Base-by-base conservation (phyloP, 495 filamentous ascomycete genomes). In the Annulohypoxylon maeteangense region DNA sequence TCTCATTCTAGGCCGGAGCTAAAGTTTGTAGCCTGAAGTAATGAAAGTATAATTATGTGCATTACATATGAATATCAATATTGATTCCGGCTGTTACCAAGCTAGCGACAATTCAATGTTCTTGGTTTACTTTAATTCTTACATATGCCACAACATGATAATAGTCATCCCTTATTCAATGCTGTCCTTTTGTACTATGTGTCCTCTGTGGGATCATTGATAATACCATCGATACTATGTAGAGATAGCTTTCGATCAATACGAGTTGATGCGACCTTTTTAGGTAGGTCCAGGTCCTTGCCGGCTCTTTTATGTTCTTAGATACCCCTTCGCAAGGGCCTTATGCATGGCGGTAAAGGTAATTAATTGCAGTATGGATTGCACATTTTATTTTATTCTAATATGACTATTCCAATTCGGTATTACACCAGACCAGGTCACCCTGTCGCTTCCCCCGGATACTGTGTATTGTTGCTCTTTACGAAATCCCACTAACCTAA, bases 281-380 rank as follows among this genome's bases (percentile, higher is more conserved):
- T 57, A 59, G 63, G 68, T 67, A 71, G 63, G 62, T 44, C 40
- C 40, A 44, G 40, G 40, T 71, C 63, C 62, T 71, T 63, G 51
- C 51, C 44, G 31, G 58, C 12, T 63, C 48, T 53, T 53, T 34
- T 40, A 38, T 60, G 38, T 42, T 40, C 0, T 34, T 34, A 32
- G 10, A 42, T n/a, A 44, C 54, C 32, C 38, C 38, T 34, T n/a
- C 50, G 29, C 59, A 47, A 51, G 31, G 18, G 18, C 18, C n/a
- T n/a, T 61, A 31, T 47, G 22, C n/a, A 48, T 67, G 55, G 53
- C 53, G 31, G 55, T 60, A 58, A 55, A 34, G 42, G 29, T 23
- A 12, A 56, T 31, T 56, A 47, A 20, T 40, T 23, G 50, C 12
- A 56, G 7, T 12, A 25, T 25, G 36, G 34, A 40, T 38, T 36